phyloP scores from a whole-genome alignment of 345 rosid genomes.

The Euclidium syriacum region DNA sequence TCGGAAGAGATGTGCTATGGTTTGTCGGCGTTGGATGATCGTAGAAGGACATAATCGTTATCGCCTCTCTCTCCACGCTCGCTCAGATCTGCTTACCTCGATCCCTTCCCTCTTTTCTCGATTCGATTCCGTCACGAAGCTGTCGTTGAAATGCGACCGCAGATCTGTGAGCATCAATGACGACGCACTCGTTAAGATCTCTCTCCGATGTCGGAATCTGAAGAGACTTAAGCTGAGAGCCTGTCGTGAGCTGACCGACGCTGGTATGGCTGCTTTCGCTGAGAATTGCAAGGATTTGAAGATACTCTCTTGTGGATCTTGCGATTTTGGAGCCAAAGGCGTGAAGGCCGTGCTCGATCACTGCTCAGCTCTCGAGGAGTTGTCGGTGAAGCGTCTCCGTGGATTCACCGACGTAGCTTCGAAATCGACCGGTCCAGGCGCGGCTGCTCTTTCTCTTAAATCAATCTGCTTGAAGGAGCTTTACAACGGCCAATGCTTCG shows the following conservation, averaged over 20 bases:
- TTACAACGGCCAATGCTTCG: constrained; percentile 70
- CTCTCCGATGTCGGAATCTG: constrained; percentile 58
- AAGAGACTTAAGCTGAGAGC: constrained; percentile 77
- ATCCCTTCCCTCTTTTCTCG: constrained; percentile 60
- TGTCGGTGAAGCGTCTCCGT: constrained; percentile 78
- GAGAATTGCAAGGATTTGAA: constrained; percentile 65
- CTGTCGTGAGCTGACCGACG: constrained; percentile 71
- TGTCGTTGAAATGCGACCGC: constrained; percentile 79
- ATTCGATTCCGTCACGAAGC: constrained; percentile 82
- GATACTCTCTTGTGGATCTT: constrained; percentile 82
- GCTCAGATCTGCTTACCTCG: constrained; percentile 47
- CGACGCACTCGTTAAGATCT: constrained; percentile 61
- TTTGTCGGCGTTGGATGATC: constrained; percentile 66
- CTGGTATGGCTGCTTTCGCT: constrained; percentile 62
- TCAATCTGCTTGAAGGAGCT: constrained; percentile 71
- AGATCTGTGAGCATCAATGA: constrained; percentile 68
- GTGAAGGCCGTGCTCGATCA: constrained; percentile 77
- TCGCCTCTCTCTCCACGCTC: constrained; percentile 73
- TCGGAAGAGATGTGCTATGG: constrained; percentile 66
- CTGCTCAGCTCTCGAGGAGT: constrained; percentile 63
- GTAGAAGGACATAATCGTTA: constrained; percentile 85
- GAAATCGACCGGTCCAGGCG: constrained; percentile 61
- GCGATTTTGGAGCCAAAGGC: constrained; percentile 75
- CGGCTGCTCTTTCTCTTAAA: constrained; percentile 54
- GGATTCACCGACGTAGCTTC: constrained; percentile 51